Conservation (phyloP, 2,329 filamentous ascomycete species). For the Cyclaneusma minus region DNA sequence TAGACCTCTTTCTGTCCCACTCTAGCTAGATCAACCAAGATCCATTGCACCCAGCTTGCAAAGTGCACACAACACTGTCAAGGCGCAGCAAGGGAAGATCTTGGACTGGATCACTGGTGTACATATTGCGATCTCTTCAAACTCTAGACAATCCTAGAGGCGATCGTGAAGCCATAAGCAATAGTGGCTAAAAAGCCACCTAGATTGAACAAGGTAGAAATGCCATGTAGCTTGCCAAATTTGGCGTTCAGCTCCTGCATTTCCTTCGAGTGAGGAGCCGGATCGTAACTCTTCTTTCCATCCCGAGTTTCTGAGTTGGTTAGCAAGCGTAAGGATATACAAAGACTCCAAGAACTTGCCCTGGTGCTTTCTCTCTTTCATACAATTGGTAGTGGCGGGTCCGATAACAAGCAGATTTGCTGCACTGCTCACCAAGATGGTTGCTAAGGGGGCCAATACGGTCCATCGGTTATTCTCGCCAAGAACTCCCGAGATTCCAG, state of each 20-base stretch:
- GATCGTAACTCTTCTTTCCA: conserved; percentile 74
- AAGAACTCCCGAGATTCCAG: conserved; percentile 38
- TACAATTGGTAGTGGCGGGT: conserved; percentile 59
- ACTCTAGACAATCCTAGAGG: too few species aligned
- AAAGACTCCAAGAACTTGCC: too few species aligned
- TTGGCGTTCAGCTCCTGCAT: conserved; percentile 68
- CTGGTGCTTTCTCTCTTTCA: conserved; percentile 64
- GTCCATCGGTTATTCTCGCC: conserved; percentile 43
- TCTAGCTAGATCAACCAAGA: too few species aligned
- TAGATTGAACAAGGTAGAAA: conserved; percentile 69
- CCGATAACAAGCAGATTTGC: conserved; percentile 58
- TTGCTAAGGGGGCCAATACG: conserved; percentile 52
- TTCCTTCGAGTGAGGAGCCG: conserved; percentile 64
- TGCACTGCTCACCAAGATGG: conserved; percentile 55
- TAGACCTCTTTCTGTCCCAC: too few species aligned
- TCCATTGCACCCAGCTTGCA: too few species aligned
- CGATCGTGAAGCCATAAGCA: conserved; percentile 62
- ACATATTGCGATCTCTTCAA: too few species aligned
- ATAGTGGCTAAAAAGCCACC: conserved; percentile 52
- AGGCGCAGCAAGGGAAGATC: too few species aligned
- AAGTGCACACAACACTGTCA: too few species aligned
- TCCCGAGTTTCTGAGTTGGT: conserved; percentile 55
- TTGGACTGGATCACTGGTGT: too few species aligned
- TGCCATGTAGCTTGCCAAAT: conserved; percentile 67
- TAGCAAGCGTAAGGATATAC: conserved; percentile 1